Evolutionary conservation across 164 flowering plant genomes (phyloP), one percentile per base, ranked within the genome.

Genomic region (Tetrastigma voinierianum): DNA sequence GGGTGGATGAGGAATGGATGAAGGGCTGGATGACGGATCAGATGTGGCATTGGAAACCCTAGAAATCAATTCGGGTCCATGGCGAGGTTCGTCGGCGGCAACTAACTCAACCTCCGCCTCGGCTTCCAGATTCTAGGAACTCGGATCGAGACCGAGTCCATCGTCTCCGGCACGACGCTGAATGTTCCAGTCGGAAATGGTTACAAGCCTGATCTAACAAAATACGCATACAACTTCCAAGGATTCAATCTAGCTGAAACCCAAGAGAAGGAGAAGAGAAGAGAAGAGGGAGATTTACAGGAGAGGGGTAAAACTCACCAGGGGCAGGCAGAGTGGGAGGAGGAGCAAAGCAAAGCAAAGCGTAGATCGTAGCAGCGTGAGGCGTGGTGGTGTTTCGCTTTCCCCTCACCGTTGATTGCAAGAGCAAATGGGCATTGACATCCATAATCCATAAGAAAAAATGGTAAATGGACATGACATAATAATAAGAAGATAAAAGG

Each of bases 51-150:
- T 74, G 5, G 72, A 24, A 66, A 57, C 62, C 68, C 71, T 46
- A 59, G 87, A 73, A 72, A 63, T 69, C 40, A 25, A 67, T 2
- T 65, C 77, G 78, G 67, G 69, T 70, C 58, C 81, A 54, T 57
- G 72, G 44, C 56, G 76, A 49, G 59, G 40, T 4, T 84, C 85
- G 17, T 81, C 76, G 43, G 75, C 62, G 3, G 60, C 73, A 15
- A 78, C 83, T 79, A 90, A 71, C 67, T 93, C 96, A n/a, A 87
- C 63, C 57, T 86, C 90, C 4, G 74, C 56, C 10, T 83, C n/a
- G n/a, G 85, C 54, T 78, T 84, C n/a, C 14, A 93, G 78, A 76
- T 89, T 84, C 85, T 66, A 16, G 96, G 95, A 18, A 87, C 86
- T 11, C 85, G 78, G 77, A 83, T 80, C 81, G 96, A 77, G 14